Conservation (phyloP, 306 rosid species). For the Trichosanthes cucumerina region DNA sequence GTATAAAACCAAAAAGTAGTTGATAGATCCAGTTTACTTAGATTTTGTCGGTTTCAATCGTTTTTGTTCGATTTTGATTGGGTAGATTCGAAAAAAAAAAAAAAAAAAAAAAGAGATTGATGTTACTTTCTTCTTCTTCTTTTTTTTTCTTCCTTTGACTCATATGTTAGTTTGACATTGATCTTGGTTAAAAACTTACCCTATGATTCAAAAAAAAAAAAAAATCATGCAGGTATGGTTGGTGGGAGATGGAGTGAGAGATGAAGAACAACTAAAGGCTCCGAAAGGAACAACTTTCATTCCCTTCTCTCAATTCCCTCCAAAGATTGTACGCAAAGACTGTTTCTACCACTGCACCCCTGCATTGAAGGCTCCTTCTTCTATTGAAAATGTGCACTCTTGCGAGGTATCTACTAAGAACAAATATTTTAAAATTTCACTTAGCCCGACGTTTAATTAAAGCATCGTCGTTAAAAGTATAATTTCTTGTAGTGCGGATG, state of each 20-base stretch:
- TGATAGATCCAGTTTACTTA: too few relatives aligned
- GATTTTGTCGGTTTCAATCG: too few relatives aligned
- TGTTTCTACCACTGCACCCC: constrained; percentile 62
- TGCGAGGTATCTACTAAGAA: constrained; percentile 48
- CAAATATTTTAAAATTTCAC: too few relatives aligned
- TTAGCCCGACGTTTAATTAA: too few relatives aligned
- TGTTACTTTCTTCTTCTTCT: too few relatives aligned
- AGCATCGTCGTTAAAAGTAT: background rate
- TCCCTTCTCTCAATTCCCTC: constrained; percentile 70
- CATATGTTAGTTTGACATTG: background rate
- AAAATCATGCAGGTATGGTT: constrained; percentile 44
- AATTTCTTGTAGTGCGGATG: background rate
- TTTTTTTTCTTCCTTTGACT: too few relatives aligned
- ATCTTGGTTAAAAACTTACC: too few relatives aligned
- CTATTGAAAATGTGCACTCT: constrained; percentile 44
- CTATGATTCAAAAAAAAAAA: background rate
- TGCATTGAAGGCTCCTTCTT: constrained; percentile 52
- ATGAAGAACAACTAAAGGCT: constrained; percentile 53
- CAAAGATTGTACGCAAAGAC: constrained; percentile 46
- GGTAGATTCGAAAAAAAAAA: too few relatives aligned
- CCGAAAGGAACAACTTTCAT: constrained; percentile 59
- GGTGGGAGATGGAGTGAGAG: constrained; percentile 42
- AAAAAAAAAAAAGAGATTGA: too few relatives aligned
- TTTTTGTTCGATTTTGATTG: background rate
- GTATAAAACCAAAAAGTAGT: background rate